phyloP scores from a whole-genome alignment of 768 basidiomycete genomes.

The Auriscalpium microsporum region DNA sequence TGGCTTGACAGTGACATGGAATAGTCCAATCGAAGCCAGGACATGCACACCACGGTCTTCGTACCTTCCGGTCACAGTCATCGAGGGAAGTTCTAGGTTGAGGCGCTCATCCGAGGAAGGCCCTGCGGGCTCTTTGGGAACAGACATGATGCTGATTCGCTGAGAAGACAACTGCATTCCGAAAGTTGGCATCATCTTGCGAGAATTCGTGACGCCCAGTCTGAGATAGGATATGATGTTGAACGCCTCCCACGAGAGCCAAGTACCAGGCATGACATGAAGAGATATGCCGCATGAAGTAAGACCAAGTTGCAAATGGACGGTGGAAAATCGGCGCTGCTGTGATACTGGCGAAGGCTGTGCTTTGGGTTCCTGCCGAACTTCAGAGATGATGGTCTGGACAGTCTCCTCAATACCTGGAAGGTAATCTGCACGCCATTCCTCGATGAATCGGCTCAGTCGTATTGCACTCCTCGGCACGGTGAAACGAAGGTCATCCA shows the following conservation, averaged over 20 bases:
- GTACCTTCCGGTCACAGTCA: slow-evolving; percentile 53
- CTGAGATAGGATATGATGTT: slow-evolving; percentile 41
- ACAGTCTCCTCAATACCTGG: slow-evolving; percentile 64
- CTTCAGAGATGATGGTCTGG: slow-evolving; percentile 56
- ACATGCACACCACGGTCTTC: slow-evolving; percentile 42
- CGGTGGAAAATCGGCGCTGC: slow-evolving; percentile 9
- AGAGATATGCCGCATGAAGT: slow-evolving; percentile 49
- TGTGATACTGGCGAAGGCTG: neutral
- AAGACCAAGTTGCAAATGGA: slow-evolving; percentile 48
- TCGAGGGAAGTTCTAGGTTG: slow-evolving; percentile 56
- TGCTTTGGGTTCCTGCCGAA: slow-evolving; percentile 28
- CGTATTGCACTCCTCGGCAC: slow-evolving; percentile 79
- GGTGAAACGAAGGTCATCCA: slow-evolving; percentile 41
- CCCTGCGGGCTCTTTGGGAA: slow-evolving; percentile 25
- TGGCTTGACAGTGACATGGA: slow-evolving; percentile 69
- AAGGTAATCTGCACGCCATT: slow-evolving; percentile 76
- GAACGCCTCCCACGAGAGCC: slow-evolving; percentile 68
- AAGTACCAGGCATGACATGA: slow-evolving; percentile 84
- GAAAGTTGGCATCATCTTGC: slow-evolving; percentile 36
- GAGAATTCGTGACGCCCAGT: slow-evolving; percentile 22
- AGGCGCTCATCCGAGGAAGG: slow-evolving; percentile 39
- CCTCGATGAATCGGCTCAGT: slow-evolving; percentile 69
- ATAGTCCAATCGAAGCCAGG: slow-evolving; percentile 55
- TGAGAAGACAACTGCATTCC: slow-evolving; percentile 61
- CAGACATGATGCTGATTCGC: slow-evolving; percentile 48